Evolutionary conservation across 2,329 filamentous ascomycete genomes (phyloP), one percentile per base, ranked within the genome.

Genomic region (Claviceps sp.): DNA sequence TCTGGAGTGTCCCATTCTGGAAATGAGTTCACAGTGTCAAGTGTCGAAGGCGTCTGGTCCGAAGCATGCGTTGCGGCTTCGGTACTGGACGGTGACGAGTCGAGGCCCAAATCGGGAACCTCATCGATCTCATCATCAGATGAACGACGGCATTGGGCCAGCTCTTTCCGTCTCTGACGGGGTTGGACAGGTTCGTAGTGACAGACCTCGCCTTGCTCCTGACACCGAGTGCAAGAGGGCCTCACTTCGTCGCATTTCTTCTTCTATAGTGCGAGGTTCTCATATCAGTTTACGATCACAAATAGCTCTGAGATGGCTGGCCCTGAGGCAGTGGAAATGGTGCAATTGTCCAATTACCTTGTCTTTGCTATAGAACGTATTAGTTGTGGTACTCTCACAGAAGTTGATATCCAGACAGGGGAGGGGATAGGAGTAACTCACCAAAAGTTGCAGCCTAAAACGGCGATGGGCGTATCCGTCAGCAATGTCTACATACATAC

Each of bases 161-260:
- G 56, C 14, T 63, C 62, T 56, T 65, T 68, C 37, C 68, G 66
- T 40, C 68, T 64, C 53, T 69, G 68, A 37, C 66, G 69, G 54
- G 65, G 68, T 54, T 61, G 65, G 19, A 76, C 68, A 41, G 71
- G 65, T 53, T 77, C 75, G 56, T 80, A 80, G 2, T 67, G 62
- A 58, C 76, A 79, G 22, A 72, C 68, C 46, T 73, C 65, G 48
- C 67, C 67, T 42, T 71, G 69, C 60, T 79, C 76, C 43, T 64
- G 58, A 61, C 76, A 79, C 42, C 76, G 73, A 22, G 70, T 66
- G 58, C 76, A 79, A 46, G 68, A 65, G 2, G 76, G 76, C 7
- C 74, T 71, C 38, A 62, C 65, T 61, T 79, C 76, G 58, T 79
- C 73, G 58, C 76, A 79, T 64, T 79, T 79, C 62, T 80, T 80